A percentile compares a stretch with the other conserved stretches of the same genome.
Conservation (phyloP, 2,329 filamentous ascomycete species). For the Fusarium pseudoanthophilum region DNA sequence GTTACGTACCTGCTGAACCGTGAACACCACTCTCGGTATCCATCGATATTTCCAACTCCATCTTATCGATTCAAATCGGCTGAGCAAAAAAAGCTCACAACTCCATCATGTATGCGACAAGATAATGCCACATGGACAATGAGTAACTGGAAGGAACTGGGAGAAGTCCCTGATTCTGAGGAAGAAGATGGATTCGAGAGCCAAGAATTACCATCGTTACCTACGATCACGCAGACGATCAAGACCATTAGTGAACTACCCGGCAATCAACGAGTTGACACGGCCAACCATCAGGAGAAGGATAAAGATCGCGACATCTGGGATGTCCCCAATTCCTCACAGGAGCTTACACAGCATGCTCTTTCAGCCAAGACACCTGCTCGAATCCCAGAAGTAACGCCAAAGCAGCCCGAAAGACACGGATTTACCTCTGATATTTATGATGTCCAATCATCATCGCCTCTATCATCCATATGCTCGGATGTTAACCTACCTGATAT, state of each 20-base stretch:
- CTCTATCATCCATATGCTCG: constrained; percentile 49
- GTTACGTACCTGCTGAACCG: constrained; percentile 12
- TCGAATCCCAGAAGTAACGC: constrained; percentile 7
- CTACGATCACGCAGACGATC: background rate
- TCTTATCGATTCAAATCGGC: background rate
- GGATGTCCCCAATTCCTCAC: constrained; percentile 53
- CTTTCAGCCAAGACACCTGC: constrained; percentile 1
- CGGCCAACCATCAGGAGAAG: background rate
- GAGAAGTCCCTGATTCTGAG: constrained; percentile 63
- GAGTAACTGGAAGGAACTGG: constrained; percentile 61
- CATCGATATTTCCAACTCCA: constrained; percentile 16
- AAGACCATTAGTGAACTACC: constrained; percentile 2
- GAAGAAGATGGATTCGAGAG: constrained; percentile 58
- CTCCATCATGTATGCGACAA: constrained; percentile 20
- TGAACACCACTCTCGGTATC: constrained; percentile 12
- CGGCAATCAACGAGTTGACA: background rate
- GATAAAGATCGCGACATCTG: constrained; percentile 46
- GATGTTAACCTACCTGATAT: constrained; percentile 42
- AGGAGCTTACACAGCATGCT: constrained; percentile 27
- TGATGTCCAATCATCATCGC: constrained; percentile 46
- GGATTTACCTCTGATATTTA: background rate
- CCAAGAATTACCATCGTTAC: constrained; percentile 39
- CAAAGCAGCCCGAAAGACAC: constrained; percentile 2
- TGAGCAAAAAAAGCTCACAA: background rate
- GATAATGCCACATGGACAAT: constrained; percentile 51